Base-by-base conservation (phyloP, 1,139 yeast species). In the Kodamaea ohmeri region DNA sequence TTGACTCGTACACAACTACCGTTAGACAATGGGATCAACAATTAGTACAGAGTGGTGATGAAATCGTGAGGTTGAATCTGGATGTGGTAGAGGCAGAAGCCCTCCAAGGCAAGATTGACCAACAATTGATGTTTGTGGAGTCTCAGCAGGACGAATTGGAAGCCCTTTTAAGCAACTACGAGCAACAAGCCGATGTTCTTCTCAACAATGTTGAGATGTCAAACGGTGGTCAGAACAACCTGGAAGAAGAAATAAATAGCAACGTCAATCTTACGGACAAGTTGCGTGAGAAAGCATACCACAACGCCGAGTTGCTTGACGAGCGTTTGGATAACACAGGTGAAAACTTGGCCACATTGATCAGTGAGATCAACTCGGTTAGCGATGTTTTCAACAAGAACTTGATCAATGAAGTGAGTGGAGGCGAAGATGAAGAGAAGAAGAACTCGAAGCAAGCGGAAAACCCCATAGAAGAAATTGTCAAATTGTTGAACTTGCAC, bases 101-200 rank as follows among this genome's bases (percentile, higher is more conserved):
- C 50, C 77, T 85, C 38, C 97, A 92, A 55, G 71, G 73, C 32
- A 86, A 83, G 50, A 83, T 92, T 37, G 97, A 94, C 51, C 97
- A 89, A 58, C 83, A 89, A 37, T 67, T 94, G 39, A 71, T 81
- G 38, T 90, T 89, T 56, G 86, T 92, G 35, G 95, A 86, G 54
- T 80, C 84, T 50, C 98, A 94, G 56, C 98, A 94, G 56, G 88
- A 85, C 46, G 98, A 92, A 54, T 69, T 92, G 39, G 97, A 90
- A 46, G 71, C 77, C 19, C 72, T 92, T 49, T 74, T 92, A 46
- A 88, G 85, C 49, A 83, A 82, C 46, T 90, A 90, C 55, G 98
- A 92, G 60, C 76, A 73, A 44, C 96, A 88, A 58, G 92, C 95
- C 0, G 90, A 87, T 46, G 61, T 71, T 8, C 58, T 79, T 38